These are phyloP conservation scores for Malassezia yamatoensis DNA, from an alignment of 1,284 basidiomycete species.

Conservation along the genomic window DNA sequence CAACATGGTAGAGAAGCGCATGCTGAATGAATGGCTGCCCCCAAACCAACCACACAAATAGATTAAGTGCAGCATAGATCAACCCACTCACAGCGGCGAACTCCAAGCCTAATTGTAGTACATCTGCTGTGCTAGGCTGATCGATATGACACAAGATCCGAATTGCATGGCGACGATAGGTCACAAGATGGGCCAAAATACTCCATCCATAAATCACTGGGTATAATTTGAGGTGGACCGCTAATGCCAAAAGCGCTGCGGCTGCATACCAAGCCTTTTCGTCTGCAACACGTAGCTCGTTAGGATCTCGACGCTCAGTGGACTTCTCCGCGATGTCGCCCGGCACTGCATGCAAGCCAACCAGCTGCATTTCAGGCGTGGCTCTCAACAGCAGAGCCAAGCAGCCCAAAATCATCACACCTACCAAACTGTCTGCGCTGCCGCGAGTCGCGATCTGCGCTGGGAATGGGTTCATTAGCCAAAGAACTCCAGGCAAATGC, in stretches of 20 bases:
- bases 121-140: conserved; percentile 3
- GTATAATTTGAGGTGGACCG: conserved; percentile 53
- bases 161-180: conserved; percentile 18
- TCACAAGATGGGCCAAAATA: conserved; percentile 59
- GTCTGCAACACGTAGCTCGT: conserved; percentile 9
- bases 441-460: conserved; percentile 93
- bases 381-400: conserved; percentile 49
- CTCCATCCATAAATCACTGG: conserved; percentile 78
- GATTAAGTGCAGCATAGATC: conserved; percentile 62
- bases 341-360: conserved; percentile 2
- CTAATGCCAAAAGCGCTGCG: conserved; percentile 32
- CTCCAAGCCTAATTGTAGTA: conserved; percentile 53
- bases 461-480: conserved; percentile 83
- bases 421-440: conserved; percentile 80
- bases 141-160: conserved; percentile 9
- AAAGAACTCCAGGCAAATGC: conserved; percentile 54
- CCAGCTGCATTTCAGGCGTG: conserved; percentile 26
- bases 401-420: conserved; percentile 66
- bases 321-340: not conserved
- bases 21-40: conserved; percentile 82
- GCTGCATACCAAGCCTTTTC: conserved; percentile 13
- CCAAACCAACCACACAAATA: conserved; percentile 53
- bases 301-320: not conserved
- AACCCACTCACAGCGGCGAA: conserved; percentile 62
- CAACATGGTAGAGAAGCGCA: conserved; percentile 84